These are phyloP conservation scores for Strobilomyces echinocephalus DNA, from an alignment of 768 basidiomycete genomes.

Conservation along the genomic window DNA sequence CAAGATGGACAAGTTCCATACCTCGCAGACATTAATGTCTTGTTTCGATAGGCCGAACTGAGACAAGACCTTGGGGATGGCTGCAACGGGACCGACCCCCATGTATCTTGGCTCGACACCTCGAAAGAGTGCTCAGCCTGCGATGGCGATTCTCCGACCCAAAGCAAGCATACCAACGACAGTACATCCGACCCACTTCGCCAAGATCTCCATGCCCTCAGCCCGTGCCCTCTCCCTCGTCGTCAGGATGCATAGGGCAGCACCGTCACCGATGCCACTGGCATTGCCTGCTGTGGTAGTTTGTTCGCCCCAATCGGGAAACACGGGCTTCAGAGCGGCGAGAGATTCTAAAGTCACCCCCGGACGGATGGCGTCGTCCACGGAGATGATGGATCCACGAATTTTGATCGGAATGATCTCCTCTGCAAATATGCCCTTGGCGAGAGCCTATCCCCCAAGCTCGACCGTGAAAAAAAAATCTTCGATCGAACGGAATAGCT, in stretches of 20 bases:
- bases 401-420: slow-evolving; percentile 89
- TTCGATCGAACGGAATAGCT: neutral
- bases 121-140: slow-evolving; percentile 21
- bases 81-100: slow-evolving; percentile 71
- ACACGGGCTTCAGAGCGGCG: slow-evolving; percentile 77
- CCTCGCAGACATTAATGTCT: slow-evolving; percentile 77
- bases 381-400: slow-evolving; percentile 57
- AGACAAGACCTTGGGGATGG: slow-evolving; percentile 64
- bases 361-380: slow-evolving; percentile 84
- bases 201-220: slow-evolving; percentile 75
- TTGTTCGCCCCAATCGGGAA: slow-evolving; percentile 67
- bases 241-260: slow-evolving; percentile 77
- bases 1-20: slow-evolving; percentile 17
- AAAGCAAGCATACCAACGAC: slow-evolving; percentile 57
- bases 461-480: slow-evolving; percentile 1
- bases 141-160: neutral
- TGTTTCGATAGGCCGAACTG: slow-evolving; percentile 60
- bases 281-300: slow-evolving; percentile 82
- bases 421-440: slow-evolving; percentile 68
- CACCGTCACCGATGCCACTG: slow-evolving; percentile 90
- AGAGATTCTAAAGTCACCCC: slow-evolving; percentile 80
- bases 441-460: slow-evolving; percentile 45
- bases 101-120: slow-evolving; percentile 75
- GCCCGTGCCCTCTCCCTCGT: slow-evolving; percentile 72
- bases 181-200: slow-evolving; percentile 74